phyloP scores from a whole-genome alignment of 257 asterid genomes.

The Solanum medicagineum region DNA sequence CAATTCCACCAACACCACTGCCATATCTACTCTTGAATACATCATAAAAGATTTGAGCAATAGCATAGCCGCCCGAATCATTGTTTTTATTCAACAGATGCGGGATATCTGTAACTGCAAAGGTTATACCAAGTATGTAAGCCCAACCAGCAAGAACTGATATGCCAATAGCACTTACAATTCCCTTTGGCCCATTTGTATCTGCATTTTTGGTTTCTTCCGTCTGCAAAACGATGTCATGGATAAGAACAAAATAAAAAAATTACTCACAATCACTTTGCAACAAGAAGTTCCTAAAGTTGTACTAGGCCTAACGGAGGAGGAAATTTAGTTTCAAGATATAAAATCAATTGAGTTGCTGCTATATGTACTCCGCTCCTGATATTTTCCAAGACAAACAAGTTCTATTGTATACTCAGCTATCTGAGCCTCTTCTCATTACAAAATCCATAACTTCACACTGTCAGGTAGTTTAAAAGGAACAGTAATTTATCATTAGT shows the following conservation, averaged over 20 bases:
- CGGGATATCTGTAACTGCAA: constrained; percentile 77
- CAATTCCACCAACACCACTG: constrained; percentile 65
- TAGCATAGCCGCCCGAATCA: constrained; percentile 91
- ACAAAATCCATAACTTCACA: neutral
- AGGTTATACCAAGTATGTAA: constrained; percentile 81
- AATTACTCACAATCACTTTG: neutral
- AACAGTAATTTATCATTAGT: neutral
- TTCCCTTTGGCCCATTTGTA: constrained; percentile 78
- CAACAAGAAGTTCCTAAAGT: neutral
- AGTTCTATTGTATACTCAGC: neutral
- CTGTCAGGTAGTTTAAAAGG: neutral
- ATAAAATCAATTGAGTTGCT: neutral
- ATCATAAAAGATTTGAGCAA: constrained; percentile 75
- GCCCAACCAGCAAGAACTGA: constrained; percentile 92
- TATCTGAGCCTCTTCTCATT: neutral
- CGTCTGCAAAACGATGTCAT: constrained; percentile 34
- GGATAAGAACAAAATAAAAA: neutral
- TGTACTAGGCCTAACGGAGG: neutral
- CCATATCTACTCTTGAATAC: constrained; percentile 74
- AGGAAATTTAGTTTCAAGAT: neutral
- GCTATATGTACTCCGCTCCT: neutral
- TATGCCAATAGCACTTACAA: constrained; percentile 87
- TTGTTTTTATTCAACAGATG: constrained; percentile 47
- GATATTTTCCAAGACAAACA: neutral
- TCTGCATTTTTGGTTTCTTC: constrained; percentile 93